phyloP scores from a whole-genome alignment of 2,329 filamentous ascomycete genomes.

The Colletotrichum cuscutae region DNA sequence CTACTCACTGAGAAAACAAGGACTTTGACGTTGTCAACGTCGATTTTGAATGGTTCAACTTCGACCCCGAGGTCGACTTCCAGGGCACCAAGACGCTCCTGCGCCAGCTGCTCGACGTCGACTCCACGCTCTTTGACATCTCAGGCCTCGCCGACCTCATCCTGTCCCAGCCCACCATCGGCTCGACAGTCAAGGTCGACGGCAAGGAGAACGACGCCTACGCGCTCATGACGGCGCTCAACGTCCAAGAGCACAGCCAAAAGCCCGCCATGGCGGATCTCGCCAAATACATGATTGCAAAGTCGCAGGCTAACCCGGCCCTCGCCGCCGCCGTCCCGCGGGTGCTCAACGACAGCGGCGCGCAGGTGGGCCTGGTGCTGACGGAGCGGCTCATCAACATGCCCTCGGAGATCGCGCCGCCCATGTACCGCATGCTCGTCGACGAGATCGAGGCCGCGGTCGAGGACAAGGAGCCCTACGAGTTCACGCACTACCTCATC shows the following conservation, averaged over 20 bases:
- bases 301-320: constrained; percentile 62
- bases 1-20: constrained; percentile 61
- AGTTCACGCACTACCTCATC: constrained; percentile 92
- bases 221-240: constrained; percentile 89
- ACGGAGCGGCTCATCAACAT: constrained; percentile 96
- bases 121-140: constrained; percentile 86
- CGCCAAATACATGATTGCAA: constrained; percentile 74
- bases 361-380: constrained; percentile 84
- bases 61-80: constrained; percentile 88
- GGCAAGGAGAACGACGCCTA: constrained; percentile 93
- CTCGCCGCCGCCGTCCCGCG: constrained; percentile 65
- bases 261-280: constrained; percentile 79
- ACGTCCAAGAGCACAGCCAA: constrained; percentile 81
- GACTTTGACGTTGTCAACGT: constrained; percentile 93
- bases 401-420: constrained; percentile 90
- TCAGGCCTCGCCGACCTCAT: constrained; percentile 88
- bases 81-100: constrained; percentile 92
- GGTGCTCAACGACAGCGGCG: constrained; percentile 62
- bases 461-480: constrained; percentile 90
- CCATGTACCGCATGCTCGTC: constrained; percentile 92
- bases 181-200: constrained; percentile 97
- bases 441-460: constrained; percentile 92
- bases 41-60: constrained; percentile 99
- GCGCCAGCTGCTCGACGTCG: constrained; percentile 91
- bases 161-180: constrained; percentile 85